These are phyloP conservation scores for Zostera marina DNA, from an alignment of 116 monocot species.

Conservation along the genomic window DNA sequence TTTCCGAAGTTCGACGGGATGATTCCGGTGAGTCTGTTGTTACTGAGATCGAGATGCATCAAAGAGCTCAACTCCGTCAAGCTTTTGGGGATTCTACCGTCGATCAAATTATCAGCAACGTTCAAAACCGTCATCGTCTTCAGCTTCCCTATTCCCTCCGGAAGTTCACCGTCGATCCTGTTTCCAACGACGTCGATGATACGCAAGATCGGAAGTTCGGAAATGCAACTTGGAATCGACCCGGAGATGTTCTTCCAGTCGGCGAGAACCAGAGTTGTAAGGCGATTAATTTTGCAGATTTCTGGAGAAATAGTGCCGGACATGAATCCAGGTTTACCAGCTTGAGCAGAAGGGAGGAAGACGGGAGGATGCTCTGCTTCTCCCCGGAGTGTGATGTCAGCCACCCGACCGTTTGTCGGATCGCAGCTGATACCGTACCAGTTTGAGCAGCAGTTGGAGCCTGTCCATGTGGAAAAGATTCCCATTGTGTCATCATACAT, in stretches of 20 bases:
- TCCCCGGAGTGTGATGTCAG: conserved; percentile 60
- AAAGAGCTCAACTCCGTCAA: conserved; percentile 28
- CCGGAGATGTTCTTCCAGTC: conserved; percentile 84
- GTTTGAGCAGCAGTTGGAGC: conserved; percentile 46
- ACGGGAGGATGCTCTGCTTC: conserved; percentile 68
- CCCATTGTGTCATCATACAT: conserved; percentile 50
- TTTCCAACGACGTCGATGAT: conserved; percentile 67
- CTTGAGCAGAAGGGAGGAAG: conserved; percentile 16
- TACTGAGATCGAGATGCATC: conserved; percentile 53
- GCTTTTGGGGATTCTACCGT: conserved; percentile 34
- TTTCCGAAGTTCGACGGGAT: conserved; percentile 36
- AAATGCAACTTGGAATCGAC: conserved; percentile 52
- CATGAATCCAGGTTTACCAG: conserved; percentile 43
- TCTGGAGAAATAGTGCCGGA: conserved; percentile 41
- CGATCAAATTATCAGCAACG: conserved; percentile 54
- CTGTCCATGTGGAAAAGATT: conserved; percentile 73
- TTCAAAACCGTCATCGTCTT: conserved; percentile 43
- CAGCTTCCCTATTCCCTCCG: conserved; percentile 29
- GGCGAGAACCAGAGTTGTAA: conserved; percentile 57
- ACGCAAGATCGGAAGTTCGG: conserved; percentile 40
- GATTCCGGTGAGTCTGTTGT: conserved; percentile 36
- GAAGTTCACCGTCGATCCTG: conserved; percentile 41
- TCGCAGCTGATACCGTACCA: conserved; percentile 89
- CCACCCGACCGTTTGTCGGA: conserved; percentile 48
- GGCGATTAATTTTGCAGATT: conserved; percentile 49